A percentile compares a stretch with the other conserved stretches of the same genome.
Conservation (phyloP, 441 rosid genomes). For the Pelargonium cotyledonis region DNA sequence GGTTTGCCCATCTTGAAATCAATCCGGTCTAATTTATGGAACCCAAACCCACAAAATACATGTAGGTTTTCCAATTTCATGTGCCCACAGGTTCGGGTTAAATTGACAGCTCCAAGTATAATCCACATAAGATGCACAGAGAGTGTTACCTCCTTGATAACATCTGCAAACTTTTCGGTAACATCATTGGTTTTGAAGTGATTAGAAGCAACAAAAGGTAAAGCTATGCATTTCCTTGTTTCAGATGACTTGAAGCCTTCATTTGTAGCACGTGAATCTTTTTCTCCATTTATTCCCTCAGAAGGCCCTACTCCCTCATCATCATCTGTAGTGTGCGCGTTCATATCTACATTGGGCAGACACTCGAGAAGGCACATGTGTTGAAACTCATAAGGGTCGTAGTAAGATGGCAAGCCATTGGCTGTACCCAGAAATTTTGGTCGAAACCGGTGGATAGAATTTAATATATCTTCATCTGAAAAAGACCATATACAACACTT, state of each 20-base stretch:
- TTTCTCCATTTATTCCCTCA: slow-evolving; percentile 1
- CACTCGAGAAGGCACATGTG: slow-evolving; percentile 52
- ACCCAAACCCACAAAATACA: no score
- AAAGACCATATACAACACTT: slow-evolving; percentile 20
- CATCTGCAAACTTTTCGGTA: slow-evolving; percentile 37
- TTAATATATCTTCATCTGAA: slow-evolving; percentile 72
- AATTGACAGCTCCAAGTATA: slow-evolving; percentile 10
- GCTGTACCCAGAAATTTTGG: slow-evolving; percentile 42
- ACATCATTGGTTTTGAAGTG: slow-evolving; percentile 49
- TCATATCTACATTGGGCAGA: slow-evolving; percentile 32
- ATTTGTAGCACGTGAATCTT: not conserved
- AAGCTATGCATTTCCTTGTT: slow-evolving; percentile 48
- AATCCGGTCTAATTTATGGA: not conserved
- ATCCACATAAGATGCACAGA: slow-evolving; percentile 11
- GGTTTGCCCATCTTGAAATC: not conserved
- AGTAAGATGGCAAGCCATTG: slow-evolving; percentile 47
- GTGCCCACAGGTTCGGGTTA: no score
- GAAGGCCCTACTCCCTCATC: slow-evolving; percentile 35
- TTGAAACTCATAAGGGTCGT: slow-evolving; percentile 45
- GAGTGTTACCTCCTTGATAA: slow-evolving; percentile 61
- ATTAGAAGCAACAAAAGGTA: slow-evolving; percentile 59
- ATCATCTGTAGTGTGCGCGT: slow-evolving; percentile 27
- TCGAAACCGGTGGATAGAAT: slow-evolving; percentile 64
- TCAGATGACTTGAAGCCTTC: slow-evolving; percentile 13
- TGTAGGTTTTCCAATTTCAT: no score